Evolutionary conservation across 768 basidiomycete species (phyloP), one percentile per base, ranked within the genome.

Genomic region (Lactarius evosmus): DNA sequence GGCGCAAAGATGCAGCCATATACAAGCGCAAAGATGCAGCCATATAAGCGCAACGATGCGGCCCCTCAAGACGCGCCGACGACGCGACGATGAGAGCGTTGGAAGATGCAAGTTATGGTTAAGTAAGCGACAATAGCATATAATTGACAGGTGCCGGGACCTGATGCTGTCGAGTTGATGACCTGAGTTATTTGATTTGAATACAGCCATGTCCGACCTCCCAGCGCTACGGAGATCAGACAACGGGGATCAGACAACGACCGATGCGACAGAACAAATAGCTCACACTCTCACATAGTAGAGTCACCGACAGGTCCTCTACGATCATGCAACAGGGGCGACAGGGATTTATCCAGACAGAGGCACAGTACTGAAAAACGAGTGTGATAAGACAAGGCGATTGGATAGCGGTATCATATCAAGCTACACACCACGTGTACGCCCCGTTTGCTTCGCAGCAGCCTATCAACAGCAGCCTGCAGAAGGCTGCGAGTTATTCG

Each of bases 111-210:
- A 49, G 22, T 25, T 49, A 49, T 49, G 22, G 44, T 49, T 49
- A 49, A n/a, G n/a, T 25, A 50, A 44, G 25, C 57, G 4, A 41
- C 49, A 7, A 25, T 3, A 22, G 32, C 34, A 56, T 3, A 5
- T 7, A 30, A 12, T 60, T 52, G 59, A 40, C 59, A 52, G 27
- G 50, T 59, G 14, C 34, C 58, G 14, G 51, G 52, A 46, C 51
- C 58, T 38, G 19, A 44, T 38, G 30, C 58, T 44, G 17, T 46
- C 11, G 22, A 41, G 8, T 9, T 41, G 57, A 58, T 60, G 63
- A 14, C 41, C 63, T 64, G 63, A 44, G 63, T 25, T 64, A 64
- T 32, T 64, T 64, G 58, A 64, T 60, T 64, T 64, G 53, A 30
- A 55, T 46, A 40, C 22, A 60, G 52, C 63, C 63, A 12, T 50